Base-by-base conservation (phyloP, 805 yeast species). In the Kodamaea neixiangensis region DNA sequence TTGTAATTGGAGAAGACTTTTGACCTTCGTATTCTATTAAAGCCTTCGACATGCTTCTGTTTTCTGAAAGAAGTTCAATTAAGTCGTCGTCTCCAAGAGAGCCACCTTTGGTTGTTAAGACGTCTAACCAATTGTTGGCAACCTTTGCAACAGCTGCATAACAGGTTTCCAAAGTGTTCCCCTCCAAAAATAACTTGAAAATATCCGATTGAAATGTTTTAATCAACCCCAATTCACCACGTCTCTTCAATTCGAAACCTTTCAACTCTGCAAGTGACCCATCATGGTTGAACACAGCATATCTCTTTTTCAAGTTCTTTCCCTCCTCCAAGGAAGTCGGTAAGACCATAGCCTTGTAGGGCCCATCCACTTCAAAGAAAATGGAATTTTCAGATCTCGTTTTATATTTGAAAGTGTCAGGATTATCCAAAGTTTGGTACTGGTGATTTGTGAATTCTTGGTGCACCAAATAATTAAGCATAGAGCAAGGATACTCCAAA, bases 261-360 rank as follows among this genome's bases (percentile, higher is more conserved):
- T 94, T 94, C 61, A 94, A 75, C 68, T 94, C 99, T 0, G 98
- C 99, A 35, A 94, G 66, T 0, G 96, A 76, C 1, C 98, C 98
- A 67, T 96, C 97, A 50, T 87, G 83, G 64, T 94, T 94, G 72
- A 94, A 94, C 3, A 94, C 99, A 1, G 99, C 99, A 63, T 94
- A 94, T 61, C 99, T 80, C 62, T 94, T 94, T 67, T 94, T 94
- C 63, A 94, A 77, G 57, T 97, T 97, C 68, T 92, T 92, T 43
- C 97, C 98, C 75, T 96, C 98, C 65, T 94, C 99, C 56, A 90
- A 89, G 0, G 98, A 93, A 0, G 98, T 91, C 3, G 99, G 99
- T 47, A 94, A 77, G 51, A 94, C 82, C 99, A 94, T 94, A 0
- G 99, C 99, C 61, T 84, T 87, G 65, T 94, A 94, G 1, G 99